phyloP scores from a whole-genome alignment of 495 filamentous ascomycete species.

The Cryomyces antarcticus region DNA sequence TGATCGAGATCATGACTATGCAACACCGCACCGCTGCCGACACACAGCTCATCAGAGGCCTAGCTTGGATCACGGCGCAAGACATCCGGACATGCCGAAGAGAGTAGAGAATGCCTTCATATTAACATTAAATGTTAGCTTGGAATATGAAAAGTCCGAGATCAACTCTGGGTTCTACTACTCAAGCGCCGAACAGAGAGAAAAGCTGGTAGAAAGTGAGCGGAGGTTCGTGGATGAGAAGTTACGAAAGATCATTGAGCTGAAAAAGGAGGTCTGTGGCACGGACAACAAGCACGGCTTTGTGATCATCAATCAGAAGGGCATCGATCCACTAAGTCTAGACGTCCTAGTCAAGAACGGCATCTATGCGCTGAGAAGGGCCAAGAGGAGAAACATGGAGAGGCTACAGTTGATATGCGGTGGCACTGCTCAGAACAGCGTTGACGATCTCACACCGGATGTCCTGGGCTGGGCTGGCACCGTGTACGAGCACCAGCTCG shows the following conservation, averaged over 20 bases:
- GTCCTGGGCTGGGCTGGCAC: slow-evolving; percentile 88
- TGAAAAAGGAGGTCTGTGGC: slow-evolving; percentile 96
- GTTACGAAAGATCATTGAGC: slow-evolving; percentile 88
- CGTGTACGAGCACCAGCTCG: slow-evolving; percentile 93
- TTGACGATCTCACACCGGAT: slow-evolving; percentile 77
- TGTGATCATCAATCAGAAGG: slow-evolving; percentile 98
- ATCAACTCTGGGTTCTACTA: slow-evolving; percentile 99
- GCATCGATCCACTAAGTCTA: slow-evolving; percentile 87
- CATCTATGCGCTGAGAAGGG: slow-evolving; percentile 79
- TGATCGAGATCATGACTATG: slow-evolving; percentile 99
- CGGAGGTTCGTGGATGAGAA: slow-evolving; percentile 92
- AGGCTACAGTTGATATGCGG: slow-evolving; percentile 86
- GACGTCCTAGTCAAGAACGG: slow-evolving; percentile 96
- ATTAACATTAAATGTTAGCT: slow-evolving; percentile 82
- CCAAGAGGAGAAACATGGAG: slow-evolving; percentile 98
- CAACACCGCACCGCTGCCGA: slow-evolving; percentile 92
- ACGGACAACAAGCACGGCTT: slow-evolving; percentile 88
- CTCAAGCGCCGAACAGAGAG: slow-evolving; percentile 83
- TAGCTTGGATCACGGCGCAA: slow-evolving; percentile 91
- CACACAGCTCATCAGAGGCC: slow-evolving; percentile 81
- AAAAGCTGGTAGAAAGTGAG: slow-evolving; percentile 95
- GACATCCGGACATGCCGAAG: slow-evolving; percentile 98
- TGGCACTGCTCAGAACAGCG: slow-evolving; percentile 80
- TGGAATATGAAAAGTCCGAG: slow-evolving; percentile 98
- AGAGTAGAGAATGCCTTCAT: slow-evolving; percentile 88